These are phyloP conservation scores for Rhodosporidiobolus sp. DNA, from an alignment of 768 basidiomycete genomes.

Conservation along the genomic window DNA sequence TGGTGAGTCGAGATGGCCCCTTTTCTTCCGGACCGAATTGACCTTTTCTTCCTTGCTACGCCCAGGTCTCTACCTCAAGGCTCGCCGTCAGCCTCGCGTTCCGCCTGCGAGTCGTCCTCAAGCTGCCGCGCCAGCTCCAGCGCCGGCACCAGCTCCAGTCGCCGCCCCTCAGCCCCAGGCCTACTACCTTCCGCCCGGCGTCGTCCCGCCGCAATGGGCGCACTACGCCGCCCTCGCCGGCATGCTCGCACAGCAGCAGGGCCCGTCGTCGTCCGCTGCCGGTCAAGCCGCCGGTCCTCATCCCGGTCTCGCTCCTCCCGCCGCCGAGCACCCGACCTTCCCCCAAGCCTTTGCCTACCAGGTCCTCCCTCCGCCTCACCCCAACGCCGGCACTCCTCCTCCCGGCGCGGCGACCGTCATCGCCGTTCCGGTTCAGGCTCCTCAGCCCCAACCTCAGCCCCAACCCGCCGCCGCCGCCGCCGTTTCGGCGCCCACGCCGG, in stretches of 20 bases:
- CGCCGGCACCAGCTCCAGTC: background rate
- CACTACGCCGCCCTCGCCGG: background rate
- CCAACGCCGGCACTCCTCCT: background rate
- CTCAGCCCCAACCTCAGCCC: too few species aligned
- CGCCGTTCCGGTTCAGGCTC: too few species aligned
- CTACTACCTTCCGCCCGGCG: background rate
- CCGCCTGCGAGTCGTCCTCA: background rate
- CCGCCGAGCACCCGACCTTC: slow-evolving; percentile 1
- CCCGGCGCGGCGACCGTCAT: background rate
- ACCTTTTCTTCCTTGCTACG: slow-evolving; percentile 43
- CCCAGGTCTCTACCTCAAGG: slow-evolving; percentile 80
- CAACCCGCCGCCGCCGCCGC: background rate
- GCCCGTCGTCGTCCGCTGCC: background rate
- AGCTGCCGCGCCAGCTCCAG: background rate
- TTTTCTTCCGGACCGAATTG: background rate
- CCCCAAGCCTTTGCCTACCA: background rate
- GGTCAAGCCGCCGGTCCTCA: background rate
- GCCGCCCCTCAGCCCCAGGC: background rate
- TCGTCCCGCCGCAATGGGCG: slow-evolving; percentile 1
- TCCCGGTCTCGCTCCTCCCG: slow-evolving; percentile 2
- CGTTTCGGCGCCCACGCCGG: background rate
- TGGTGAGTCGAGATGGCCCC: slow-evolving; percentile 58
- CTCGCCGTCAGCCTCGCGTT: slow-evolving; percentile 60
- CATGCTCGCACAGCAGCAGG: background rate
- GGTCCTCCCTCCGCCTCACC: background rate